These are phyloP conservation scores for Endoconidiophora laricicola DNA, from an alignment of 2,329 filamentous ascomycete genomes.

Conservation along the genomic window DNA sequence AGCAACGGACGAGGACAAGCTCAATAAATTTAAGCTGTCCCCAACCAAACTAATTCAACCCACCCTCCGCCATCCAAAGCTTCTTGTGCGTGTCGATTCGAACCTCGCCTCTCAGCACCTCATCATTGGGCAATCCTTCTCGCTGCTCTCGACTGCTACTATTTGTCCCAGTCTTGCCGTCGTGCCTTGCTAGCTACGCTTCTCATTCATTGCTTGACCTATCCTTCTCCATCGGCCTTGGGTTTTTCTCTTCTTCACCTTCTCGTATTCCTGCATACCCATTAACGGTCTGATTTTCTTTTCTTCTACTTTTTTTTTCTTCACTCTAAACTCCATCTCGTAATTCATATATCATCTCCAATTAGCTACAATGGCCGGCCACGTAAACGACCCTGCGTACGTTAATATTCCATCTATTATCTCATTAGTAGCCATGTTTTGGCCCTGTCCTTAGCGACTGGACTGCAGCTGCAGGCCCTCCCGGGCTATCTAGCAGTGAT, in stretches of 20 bases:
- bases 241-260: conserved; percentile 3
- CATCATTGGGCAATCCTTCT: background rate
- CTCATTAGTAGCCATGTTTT: background rate
- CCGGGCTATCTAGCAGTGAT: conserved; percentile 4
- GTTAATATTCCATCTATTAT: conserved; percentile 1
- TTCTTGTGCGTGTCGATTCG: too few species aligned
- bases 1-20: background rate
- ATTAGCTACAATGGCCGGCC: conserved; percentile 11
- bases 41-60: background rate
- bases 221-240: background rate
- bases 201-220: background rate
- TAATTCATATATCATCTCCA: background rate
- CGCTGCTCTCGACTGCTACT: background rate
- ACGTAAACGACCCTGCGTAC: conserved; percentile 13
- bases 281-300: conserved; percentile 3
- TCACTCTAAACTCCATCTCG: background rate
- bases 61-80: background rate
- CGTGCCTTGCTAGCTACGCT: conserved; percentile 6
- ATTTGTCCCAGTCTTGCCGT: background rate
- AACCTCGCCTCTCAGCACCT: background rate
- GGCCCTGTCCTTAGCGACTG: background rate
- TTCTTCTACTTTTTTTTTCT: conserved; percentile 5
- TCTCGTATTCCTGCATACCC: conserved; percentile 9
- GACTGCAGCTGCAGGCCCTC: conserved; percentile 4
- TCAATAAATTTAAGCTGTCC: background rate